Evolutionary conservation across 148 eudicot genomes (phyloP).

Genomic region (Rhododendron ferrugineum): DNA sequence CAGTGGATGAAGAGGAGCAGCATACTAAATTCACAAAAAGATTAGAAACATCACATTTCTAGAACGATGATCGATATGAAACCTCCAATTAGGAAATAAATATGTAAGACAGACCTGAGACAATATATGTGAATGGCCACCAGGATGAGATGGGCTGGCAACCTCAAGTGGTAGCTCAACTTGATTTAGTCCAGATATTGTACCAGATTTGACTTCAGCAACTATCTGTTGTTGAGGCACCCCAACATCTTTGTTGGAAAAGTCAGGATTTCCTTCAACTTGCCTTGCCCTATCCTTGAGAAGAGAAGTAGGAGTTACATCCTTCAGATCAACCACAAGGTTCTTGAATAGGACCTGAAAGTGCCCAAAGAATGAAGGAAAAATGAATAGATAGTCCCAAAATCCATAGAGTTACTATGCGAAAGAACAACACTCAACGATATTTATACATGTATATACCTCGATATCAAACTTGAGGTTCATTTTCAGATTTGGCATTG

Average conservation of each 20-base stretch:
- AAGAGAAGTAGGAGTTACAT: conserved; percentile 68
- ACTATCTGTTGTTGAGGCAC: conserved; percentile 43
- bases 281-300: conserved; percentile 70
- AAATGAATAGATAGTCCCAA: neutral
- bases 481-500: conserved; percentile 94
- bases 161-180: conserved; percentile 73
- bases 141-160: conserved; percentile 51
- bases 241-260: conserved; percentile 76
- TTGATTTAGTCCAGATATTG: conserved; percentile 47
- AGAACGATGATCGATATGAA: neutral
- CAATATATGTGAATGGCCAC: conserved; percentile 51
- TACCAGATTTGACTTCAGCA: conserved; percentile 50
- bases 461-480: conserved; percentile 96
- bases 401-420: neutral
- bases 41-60: neutral
- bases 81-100: neutral
- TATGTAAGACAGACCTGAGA: conserved; percentile 48
- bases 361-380: neutral
- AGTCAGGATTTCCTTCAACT: conserved; percentile 89
- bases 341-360: conserved; percentile 83
- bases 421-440: neutral
- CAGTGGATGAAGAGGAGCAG: conserved; percentile 46
- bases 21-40: conserved; percentile 45
- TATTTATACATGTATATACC: conserved; percentile 32
- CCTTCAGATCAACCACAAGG: conserved; percentile 74